Evolutionary conservation across 305 asterid genomes (phyloP).

Genomic region (Fraxinus greggii): DNA sequence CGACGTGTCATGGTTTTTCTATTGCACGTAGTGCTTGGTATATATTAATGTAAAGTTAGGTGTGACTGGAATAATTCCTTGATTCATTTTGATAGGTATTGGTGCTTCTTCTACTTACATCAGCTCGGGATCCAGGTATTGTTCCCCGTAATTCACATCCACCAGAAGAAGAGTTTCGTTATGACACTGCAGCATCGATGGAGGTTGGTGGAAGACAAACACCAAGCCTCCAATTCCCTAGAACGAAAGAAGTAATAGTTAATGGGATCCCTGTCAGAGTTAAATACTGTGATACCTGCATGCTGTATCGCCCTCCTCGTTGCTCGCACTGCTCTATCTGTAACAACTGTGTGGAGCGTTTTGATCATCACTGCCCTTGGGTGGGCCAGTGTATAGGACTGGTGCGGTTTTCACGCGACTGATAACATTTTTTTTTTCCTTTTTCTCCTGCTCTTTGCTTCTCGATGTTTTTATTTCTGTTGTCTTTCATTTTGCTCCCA

Average conservation of each 20-base stretch:
- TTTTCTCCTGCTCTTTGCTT: constrained; percentile 9
- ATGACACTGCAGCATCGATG: constrained; percentile 59
- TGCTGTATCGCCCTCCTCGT: constrained; percentile 98
- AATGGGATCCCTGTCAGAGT: constrained; percentile 86
- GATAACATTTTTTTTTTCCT: not conserved
- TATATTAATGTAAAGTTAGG: not conserved
- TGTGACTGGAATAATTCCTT: constrained; percentile 6
- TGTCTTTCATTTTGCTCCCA: constrained; percentile 14
- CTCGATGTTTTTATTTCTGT: not conserved
- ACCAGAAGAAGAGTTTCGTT: constrained; percentile 83
- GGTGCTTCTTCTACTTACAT: constrained; percentile 70
- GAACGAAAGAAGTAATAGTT: constrained; percentile 92
- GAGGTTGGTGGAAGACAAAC: constrained; percentile 89
- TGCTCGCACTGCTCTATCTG: constrained; percentile 99
- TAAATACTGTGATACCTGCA: constrained; percentile 96
- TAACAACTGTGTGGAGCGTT: constrained; percentile 96
- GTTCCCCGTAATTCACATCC: constrained; percentile 94
- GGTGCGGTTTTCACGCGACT: constrained; percentile 47
- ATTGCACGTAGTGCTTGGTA: constrained; percentile 4
- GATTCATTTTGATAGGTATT: constrained; percentile 55
- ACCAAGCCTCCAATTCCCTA: constrained; percentile 90
- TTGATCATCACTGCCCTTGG: constrained; percentile 99
- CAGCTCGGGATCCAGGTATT: constrained; percentile 96
- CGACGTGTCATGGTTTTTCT: not conserved
- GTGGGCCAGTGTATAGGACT: constrained; percentile 98